Conservation (phyloP, 768 basidiomycete genomes). For the Pseudohyphozyma bogoriensis region DNA sequence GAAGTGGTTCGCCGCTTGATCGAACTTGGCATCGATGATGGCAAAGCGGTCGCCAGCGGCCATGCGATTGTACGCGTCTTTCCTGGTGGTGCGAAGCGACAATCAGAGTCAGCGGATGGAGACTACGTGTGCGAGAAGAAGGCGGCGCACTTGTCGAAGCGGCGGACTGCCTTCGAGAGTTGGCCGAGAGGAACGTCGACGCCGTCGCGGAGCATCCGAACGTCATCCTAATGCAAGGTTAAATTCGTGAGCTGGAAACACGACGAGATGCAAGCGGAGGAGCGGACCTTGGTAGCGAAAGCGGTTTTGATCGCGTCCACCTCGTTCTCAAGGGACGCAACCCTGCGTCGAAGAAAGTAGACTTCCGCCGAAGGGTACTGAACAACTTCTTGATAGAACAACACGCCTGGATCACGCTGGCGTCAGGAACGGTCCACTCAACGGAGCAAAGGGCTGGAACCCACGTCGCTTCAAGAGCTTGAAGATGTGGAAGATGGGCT, state of each 20-base stretch:
- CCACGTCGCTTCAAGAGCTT: slow-evolving; percentile 26
- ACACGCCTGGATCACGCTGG: slow-evolving; percentile 1
- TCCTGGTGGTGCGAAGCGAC: slow-evolving; percentile 7
- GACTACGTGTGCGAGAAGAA: no score
- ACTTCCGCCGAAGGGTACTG: slow-evolving; percentile 29
- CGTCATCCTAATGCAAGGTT: no score
- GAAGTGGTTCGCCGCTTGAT: neutral
- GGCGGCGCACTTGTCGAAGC: neutral
- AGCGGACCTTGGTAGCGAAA: neutral
- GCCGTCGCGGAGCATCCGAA: slow-evolving; percentile 25
- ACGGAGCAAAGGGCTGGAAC: neutral
- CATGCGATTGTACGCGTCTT: slow-evolving; percentile 26
- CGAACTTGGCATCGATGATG: slow-evolving; percentile 5
- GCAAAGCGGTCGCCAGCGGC: slow-evolving; percentile 26
- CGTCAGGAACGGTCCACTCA: no score
- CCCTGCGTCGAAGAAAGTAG: slow-evolving; percentile 16
- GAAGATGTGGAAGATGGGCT: slow-evolving; percentile 30
- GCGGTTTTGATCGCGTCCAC: neutral
- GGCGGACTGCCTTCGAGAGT: slow-evolving; percentile 22
- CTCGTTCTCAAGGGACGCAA: slow-evolving; percentile 30
- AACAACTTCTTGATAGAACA: slow-evolving; percentile 30
- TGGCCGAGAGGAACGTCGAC: slow-evolving; percentile 26
- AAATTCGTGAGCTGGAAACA: no score
- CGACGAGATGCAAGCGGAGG: no score
- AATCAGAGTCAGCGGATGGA: neutral